Base-by-base conservation (phyloP, 208 protist species). In the Leishmania turanica region DNA sequence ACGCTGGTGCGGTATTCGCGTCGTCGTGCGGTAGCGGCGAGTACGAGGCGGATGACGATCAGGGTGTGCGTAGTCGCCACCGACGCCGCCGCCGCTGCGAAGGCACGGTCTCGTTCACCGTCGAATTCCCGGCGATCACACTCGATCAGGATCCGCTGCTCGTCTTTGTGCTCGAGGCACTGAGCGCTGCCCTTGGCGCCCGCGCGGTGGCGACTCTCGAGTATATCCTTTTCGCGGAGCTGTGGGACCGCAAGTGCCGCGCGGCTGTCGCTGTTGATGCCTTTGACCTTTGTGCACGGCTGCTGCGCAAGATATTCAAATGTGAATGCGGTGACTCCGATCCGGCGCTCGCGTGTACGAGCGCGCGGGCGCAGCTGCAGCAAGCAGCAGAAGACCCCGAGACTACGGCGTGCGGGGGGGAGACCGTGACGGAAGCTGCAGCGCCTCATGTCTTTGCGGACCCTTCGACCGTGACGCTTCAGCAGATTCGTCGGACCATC, bases 131-230 rank as follows among this genome's bases (percentile, higher is more conserved):
- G 2, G 86, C 65, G 37, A 47, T 93, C 3, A 64, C 84, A 17
- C 81, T 81, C 15, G 84, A 88, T 8, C 75, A 86, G 31, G 78
- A 94, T 47, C 88, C 88, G 0, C 80, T 96, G n/a, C 76, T 90
- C 24, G 77, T 85, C 27, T 84, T 85, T 72, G 79, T 91, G 42
- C 75, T 96, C 34, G 88, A 94, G 79, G 84, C 89, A 13, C 75
- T 94, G 58, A 82, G 91, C 74, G 86, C 89, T 3, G 86, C 89
- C 17, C n/a, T 94, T 3, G 88, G 91, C 11, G 75, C 69, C n/a
- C 79, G 89, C 11, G 77, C 71, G 40, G 83, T 88, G 24, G 82
- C 80, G 13, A 74, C 51, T 3, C 42, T 96, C 34, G 90, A 96
- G 78, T 96, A 89, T 80, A 83, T 86, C 54, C 76, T 93, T 27